These are phyloP conservation scores for Anisodus tanguticus DNA, from an alignment of 257 asterid genomes.

Conservation along the genomic window DNA sequence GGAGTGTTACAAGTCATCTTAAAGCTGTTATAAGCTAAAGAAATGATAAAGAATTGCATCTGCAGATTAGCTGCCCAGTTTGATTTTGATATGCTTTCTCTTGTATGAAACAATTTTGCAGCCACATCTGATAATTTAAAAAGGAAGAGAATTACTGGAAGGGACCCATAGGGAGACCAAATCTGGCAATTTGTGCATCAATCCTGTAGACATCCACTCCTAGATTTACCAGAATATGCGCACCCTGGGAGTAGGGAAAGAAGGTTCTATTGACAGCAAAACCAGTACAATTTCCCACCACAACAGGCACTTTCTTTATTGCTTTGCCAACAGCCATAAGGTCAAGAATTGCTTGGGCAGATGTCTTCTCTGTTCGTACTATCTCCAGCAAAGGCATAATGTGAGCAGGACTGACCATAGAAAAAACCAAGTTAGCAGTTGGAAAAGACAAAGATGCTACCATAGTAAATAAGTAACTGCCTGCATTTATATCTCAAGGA, in stretches of 20 bases:
- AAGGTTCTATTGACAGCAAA: conserved; percentile 97
- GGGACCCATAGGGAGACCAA: conserved; percentile 97
- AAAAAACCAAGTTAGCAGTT: conserved; percentile 39
- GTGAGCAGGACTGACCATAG: conserved; percentile 89
- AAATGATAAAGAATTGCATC: conserved; percentile 22
- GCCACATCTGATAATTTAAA: not conserved
- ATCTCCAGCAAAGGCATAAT: conserved; percentile 97
- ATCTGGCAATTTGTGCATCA: conserved; percentile 72
- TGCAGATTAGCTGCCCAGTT: not conserved
- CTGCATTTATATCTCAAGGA: not conserved
- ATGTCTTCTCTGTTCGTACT: conserved; percentile 84
- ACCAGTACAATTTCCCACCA: conserved; percentile 96
- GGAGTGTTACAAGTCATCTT: conserved; percentile 6
- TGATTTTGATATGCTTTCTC: not conserved
- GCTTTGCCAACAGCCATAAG: conserved; percentile 85
- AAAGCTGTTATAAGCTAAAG: conserved; percentile 27
- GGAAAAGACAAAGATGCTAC: not conserved
- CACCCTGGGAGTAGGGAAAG: conserved; percentile 92
- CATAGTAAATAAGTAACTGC: conserved; percentile 3
- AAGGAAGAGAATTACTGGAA: conserved; percentile 71
- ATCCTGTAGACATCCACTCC: conserved; percentile 95
- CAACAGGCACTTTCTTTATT: conserved; percentile 92
- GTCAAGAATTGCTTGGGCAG: conserved; percentile 93
- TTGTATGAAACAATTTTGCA: not conserved
- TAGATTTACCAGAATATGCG: conserved; percentile 75